These are phyloP conservation scores for Fraxinus sp. DNA, from an alignment of 305 asterid genomes.

Conservation along the genomic window DNA sequence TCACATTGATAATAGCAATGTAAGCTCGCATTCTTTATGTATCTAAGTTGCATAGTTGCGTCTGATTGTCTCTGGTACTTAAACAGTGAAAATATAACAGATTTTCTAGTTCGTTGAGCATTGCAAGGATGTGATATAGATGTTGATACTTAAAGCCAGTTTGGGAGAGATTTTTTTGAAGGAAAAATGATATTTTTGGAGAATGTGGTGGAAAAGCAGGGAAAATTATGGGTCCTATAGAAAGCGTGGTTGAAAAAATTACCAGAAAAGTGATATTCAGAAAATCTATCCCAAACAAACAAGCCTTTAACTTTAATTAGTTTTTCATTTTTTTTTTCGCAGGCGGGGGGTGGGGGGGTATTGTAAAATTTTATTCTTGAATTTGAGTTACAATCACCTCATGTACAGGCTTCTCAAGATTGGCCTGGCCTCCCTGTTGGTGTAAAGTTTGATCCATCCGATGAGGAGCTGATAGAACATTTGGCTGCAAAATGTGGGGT, in stretches of 20 bases:
- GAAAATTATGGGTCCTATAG: not conserved
- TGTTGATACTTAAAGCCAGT: not conserved
- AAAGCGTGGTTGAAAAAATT: not conserved
- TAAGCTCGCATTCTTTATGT: slow-evolving; percentile 36
- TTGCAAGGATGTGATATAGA: not conserved
- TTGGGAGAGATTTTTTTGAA: not conserved
- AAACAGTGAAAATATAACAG: not conserved
- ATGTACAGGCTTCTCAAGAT: slow-evolving; percentile 52
- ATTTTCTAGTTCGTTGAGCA: not conserved
- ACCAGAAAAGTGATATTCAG: not conserved
- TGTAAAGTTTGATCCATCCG: slow-evolving; percentile 87
- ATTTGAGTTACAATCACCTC: not conserved
- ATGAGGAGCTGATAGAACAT: slow-evolving; percentile 69
- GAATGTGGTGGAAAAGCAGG: not conserved
- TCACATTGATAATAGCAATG: slow-evolving; percentile 64
- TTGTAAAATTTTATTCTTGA: not conserved
- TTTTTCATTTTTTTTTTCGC: not conserved
- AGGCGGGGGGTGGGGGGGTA: not conserved
- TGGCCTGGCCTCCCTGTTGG: slow-evolving; percentile 91
- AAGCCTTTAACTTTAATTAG: not conserved
- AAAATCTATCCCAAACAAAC: not conserved
- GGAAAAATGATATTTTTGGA: not conserved
- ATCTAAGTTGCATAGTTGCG: not conserved
- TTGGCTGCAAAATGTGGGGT: slow-evolving; percentile 71
- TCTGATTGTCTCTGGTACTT: not conserved